phyloP scores from a whole-genome alignment of 2,329 filamentous ascomycete genomes.

The Aspergillus proliferans region DNA sequence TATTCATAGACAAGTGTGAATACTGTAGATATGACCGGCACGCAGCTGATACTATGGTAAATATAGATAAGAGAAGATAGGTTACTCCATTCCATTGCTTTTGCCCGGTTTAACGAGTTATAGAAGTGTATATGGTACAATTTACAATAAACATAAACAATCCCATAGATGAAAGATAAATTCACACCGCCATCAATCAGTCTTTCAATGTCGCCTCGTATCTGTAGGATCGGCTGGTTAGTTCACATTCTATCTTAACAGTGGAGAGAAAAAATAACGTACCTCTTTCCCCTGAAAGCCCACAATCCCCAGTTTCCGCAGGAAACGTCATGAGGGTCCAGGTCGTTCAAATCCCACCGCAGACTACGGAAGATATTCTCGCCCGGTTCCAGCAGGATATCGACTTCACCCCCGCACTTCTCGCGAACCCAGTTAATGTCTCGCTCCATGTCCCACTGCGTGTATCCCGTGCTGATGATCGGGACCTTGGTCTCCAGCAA shows the following conservation, averaged over 20 bases:
- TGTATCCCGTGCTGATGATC: constrained; percentile 92
- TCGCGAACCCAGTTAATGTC: constrained; percentile 87
- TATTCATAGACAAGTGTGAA: background rate
- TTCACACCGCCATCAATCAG: constrained; percentile 4
- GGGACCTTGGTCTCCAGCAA: constrained; percentile 93
- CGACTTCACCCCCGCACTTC: constrained; percentile 82
- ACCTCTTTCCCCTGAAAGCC: constrained; percentile 97
- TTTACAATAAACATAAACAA: background rate
- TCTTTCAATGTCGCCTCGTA: constrained; percentile 35
- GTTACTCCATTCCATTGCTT: background rate
- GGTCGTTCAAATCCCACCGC: constrained; percentile 93
- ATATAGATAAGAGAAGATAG: no score
- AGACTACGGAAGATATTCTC: constrained; percentile 92
- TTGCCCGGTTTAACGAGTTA: background rate
- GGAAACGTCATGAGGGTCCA: constrained; percentile 87
- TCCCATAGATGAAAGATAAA: background rate
- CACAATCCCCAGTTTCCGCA: constrained; percentile 97
- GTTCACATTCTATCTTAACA: background rate
- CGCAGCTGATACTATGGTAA: no score
- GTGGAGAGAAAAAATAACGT: constrained; percentile 27
- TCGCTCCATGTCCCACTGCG: constrained; percentile 86
- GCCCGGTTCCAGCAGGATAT: constrained; percentile 82
- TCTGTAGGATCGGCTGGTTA: constrained; percentile 16
- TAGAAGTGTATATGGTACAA: background rate
- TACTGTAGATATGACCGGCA: background rate